Evolutionary conservation across 257 asterid genomes (phyloP), one percentile per base, ranked within the genome.

Genomic region (Datura wrightii): DNA sequence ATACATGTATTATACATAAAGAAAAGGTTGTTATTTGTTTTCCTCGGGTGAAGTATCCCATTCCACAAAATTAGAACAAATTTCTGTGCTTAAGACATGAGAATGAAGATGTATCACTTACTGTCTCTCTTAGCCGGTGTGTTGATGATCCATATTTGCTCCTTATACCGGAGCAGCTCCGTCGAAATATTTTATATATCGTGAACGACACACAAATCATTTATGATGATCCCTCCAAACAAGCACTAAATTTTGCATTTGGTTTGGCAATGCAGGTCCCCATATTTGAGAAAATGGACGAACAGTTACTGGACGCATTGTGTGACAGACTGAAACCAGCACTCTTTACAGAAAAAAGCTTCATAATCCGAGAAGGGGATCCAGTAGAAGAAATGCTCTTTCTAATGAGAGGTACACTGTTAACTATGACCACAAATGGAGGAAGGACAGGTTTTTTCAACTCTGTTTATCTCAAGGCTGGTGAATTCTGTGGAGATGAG

Each of bases 401-500:
- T 80, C 48, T 85, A 56, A 70, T 70, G 78, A 59, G 87, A 24
- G 87, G 85, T 18, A 69, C 78, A 5, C 24, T 85, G 60, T 60
- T 80, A 19, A 79, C 85, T 11, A 72, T 67, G 87, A 80, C 87
- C 7, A 80, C 76, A 13, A 85, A 80, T 67, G 87, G 78, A 36
- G 79, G 82, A 79, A 66, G 81, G 34, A 85, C 79, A 41, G 82
- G 76, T 24, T 80, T 42, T 53, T 85, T 52, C 48, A 55, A 80
- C 74, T 85, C 76, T 42, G 63, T 0, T 41, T n/a, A 54, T 69
- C 82, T 85, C 7, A 80, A 34, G 1, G 67, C 80, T 44, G 87
- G 87, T 44, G 79, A 19, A 9, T 84, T 84, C 52, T 84, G 83
- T 50, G 86, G 86, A 50, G 79, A 84, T 15, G 86, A 78, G 82